phyloP scores from a whole-genome alignment of 2,329 filamentous ascomycete species.

The Ceratocystis alfenasii region DNA sequence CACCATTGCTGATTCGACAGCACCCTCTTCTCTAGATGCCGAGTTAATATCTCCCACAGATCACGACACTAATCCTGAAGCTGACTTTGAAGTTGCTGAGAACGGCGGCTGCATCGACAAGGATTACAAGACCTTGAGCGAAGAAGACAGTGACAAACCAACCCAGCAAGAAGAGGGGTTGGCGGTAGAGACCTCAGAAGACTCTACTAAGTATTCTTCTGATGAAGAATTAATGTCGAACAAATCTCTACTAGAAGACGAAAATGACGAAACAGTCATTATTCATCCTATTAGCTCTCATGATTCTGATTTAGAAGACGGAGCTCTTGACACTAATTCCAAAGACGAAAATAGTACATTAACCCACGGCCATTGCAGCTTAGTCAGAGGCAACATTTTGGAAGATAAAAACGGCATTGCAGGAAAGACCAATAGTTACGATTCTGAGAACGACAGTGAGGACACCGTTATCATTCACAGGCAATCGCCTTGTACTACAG shows the following conservation, averaged over 20 bases:
- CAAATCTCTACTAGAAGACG: not conserved
- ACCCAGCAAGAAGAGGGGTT: not conserved
- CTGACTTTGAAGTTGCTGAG: not conserved
- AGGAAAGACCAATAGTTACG: not conserved
- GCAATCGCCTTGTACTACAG: not conserved
- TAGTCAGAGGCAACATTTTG: not conserved
- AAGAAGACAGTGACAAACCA: not conserved
- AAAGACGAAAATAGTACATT: not conserved
- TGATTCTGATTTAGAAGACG: not conserved
- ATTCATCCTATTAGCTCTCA: not conserved
- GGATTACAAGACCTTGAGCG: not conserved
- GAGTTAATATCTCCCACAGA: not conserved
- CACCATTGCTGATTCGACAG: constrained; percentile 4
- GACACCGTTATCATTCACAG: constrained; percentile 6
- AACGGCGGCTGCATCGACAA: not conserved
- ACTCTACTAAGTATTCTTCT: not conserved
- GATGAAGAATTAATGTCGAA: not conserved
- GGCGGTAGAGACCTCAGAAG: not conserved
- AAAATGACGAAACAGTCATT: constrained; percentile 3
- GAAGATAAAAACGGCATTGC: not conserved
- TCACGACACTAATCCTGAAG: not conserved
- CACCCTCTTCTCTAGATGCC: not conserved
- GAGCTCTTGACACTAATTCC: not conserved
- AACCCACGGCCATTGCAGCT: not conserved
- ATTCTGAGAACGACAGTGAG: constrained; percentile 3